A percentile compares a stretch with the other conserved stretches of the same genome.
These are phyloP conservation scores for Lasiosphaeriaceae sp. DNA, from an alignment of 495 filamentous ascomycete genomes.

Conservation along the genomic window DNA sequence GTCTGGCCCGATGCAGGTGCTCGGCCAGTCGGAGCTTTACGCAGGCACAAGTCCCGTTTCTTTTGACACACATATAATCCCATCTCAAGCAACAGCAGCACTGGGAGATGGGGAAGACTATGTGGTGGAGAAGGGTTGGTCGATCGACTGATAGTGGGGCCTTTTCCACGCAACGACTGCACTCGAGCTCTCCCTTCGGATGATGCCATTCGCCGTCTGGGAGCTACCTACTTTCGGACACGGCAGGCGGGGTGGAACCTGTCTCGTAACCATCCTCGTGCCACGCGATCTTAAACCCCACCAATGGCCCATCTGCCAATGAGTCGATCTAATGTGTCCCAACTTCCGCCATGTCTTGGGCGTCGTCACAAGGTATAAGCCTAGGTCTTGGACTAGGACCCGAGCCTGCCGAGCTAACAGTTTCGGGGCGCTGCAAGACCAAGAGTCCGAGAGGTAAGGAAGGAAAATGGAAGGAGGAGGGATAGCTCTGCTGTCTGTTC, in stretches of 20 bases:
- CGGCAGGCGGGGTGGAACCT: neutral
- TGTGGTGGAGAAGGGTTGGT: neutral
- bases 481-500: neutral
- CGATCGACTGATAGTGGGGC: neutral
- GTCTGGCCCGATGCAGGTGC: no score
- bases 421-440: constrained; percentile 2
- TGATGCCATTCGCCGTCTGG: neutral
- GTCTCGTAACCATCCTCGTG: constrained; percentile 5
- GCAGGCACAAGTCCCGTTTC: no score
- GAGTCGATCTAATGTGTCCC: constrained; percentile 3
- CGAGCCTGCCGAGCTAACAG: neutral
- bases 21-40: no score
- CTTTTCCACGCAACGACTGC: constrained; percentile 1
- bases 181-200: neutral
- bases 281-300: constrained; percentile 2
- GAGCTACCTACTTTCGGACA: constrained; percentile 4
- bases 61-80: no score
- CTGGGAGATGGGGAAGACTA: no score
- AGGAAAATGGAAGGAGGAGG: neutral
- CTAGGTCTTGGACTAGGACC: neutral
- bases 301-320: neutral
- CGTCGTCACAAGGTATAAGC: neutral
- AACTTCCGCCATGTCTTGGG: constrained; percentile 1
- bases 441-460: neutral
- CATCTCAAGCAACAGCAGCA: no score